Evolutionary conservation across 1,284 basidiomycete species (phyloP).

Genomic region (Ustilago loliicola): DNA sequence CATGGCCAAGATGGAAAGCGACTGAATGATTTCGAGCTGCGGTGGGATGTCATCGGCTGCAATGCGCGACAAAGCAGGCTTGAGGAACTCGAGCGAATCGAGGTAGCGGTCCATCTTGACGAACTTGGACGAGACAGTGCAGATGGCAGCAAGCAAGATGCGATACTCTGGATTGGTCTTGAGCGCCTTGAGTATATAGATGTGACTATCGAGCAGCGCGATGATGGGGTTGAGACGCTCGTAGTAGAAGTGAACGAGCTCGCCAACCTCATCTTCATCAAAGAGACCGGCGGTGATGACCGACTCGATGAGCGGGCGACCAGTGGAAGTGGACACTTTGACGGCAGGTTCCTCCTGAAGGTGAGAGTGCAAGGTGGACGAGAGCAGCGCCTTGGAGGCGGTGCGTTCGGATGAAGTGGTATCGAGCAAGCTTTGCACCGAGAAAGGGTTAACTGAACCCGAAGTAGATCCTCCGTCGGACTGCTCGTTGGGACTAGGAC

Average conservation of each 20-base stretch:
- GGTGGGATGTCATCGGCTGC: slow-evolving; percentile 77
- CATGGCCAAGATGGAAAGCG: slow-evolving; percentile 85
- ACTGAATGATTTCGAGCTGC: slow-evolving; percentile 83
- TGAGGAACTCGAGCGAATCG: slow-evolving; percentile 74
- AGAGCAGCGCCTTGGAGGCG: slow-evolving; percentile 49
- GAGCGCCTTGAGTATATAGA: slow-evolving; percentile 75
- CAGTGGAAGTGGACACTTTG: slow-evolving; percentile 40
- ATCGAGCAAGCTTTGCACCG: slow-evolving; percentile 51
- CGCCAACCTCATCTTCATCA: slow-evolving; percentile 46
- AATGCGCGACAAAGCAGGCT: slow-evolving; percentile 77
- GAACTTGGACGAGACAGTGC: slow-evolving; percentile 87
- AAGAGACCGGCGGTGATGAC: slow-evolving; percentile 49
- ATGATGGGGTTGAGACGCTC: slow-evolving; percentile 59
- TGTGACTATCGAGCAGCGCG: slow-evolving; percentile 69
- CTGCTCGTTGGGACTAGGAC: slow-evolving; percentile 38
- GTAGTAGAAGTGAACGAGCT: slow-evolving; percentile 50
- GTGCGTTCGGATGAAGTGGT: slow-evolving; percentile 46
- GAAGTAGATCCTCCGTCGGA: slow-evolving; percentile 30
- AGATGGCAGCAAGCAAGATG: slow-evolving; percentile 83
- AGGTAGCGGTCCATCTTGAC: slow-evolving; percentile 76
- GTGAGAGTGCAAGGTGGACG: slow-evolving; percentile 49
- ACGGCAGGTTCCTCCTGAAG: slow-evolving; percentile 47
- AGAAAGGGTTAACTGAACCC: slow-evolving; percentile 42
- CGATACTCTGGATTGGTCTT: slow-evolving; percentile 77
- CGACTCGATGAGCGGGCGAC: slow-evolving; percentile 51